phyloP scores from a whole-genome alignment of 208 protist species.

The Trypanosoma brucei region DNA sequence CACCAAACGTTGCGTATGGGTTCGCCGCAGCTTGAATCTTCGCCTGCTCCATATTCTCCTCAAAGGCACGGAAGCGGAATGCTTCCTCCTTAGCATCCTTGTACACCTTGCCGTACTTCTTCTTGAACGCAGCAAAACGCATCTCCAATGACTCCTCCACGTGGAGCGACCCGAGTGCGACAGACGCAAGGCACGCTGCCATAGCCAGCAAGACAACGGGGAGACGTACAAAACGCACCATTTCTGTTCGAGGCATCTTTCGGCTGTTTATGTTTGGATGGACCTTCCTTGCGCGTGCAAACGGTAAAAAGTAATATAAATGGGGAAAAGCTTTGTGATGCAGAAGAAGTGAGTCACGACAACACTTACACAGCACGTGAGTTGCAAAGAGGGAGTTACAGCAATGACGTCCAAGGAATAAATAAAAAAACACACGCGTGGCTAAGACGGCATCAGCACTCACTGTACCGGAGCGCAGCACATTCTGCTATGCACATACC shows the following conservation, averaged over 20 bases:
- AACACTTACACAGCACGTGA: no score
- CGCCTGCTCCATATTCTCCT: constrained; percentile 46
- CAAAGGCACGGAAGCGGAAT: constrained; percentile 49
- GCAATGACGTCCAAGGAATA: no score
- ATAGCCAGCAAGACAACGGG: constrained; percentile 4
- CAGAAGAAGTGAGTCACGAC: no score
- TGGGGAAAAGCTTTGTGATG: no score
- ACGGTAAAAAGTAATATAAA: no score
- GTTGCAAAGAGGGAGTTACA: no score
- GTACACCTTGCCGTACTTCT: constrained; percentile 60
- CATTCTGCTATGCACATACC: no score
- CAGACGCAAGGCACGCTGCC: constrained; percentile 9
- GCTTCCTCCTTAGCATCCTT: constrained; percentile 41
- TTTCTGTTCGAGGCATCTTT: not conserved
- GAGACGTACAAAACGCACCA: not conserved
- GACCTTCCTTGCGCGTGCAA: no score
- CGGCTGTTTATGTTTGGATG: no score
- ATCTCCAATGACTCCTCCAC: constrained; percentile 12
- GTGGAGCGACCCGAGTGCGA: constrained; percentile 8
- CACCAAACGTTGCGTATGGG: constrained; percentile 48
- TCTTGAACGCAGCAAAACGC: constrained; percentile 71
- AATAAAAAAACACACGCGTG: no score
- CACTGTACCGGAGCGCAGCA: no score
- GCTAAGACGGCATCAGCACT: no score
- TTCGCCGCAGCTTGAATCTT: constrained; percentile 27